Conservation (phyloP, 2,329 filamentous ascomycete genomes). For the Aotearoamyces nothofagi region DNA sequence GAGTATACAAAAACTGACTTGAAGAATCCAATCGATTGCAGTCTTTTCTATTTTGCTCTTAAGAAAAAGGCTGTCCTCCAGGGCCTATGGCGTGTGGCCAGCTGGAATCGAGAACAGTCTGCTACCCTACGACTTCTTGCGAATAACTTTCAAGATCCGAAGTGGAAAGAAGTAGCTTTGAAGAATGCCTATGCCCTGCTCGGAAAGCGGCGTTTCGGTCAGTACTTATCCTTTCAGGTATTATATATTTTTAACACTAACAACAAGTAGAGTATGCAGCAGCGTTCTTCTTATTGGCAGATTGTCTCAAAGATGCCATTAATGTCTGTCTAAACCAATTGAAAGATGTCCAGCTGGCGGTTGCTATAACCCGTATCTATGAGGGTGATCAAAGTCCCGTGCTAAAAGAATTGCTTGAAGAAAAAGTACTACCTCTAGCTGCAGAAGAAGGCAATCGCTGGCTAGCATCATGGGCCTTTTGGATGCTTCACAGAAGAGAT, state of each 20-base stretch:
- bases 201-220: conserved; percentile 76
- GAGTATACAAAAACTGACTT: conserved; percentile 82
- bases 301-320: conserved; percentile 70
- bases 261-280: conserved; percentile 64
- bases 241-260: not conserved
- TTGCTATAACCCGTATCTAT: conserved; percentile 77
- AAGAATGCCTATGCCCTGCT: conserved; percentile 96
- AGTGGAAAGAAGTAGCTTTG: conserved; percentile 77
- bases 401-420: conserved; percentile 57
- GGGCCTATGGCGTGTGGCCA: conserved; percentile 88
- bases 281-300: conserved; percentile 86
- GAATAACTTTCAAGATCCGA: conserved; percentile 80
- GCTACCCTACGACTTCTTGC: conserved; percentile 66
- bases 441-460: conserved; percentile 75
- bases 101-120: conserved; percentile 72
- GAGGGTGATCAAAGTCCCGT: conserved; percentile 71
- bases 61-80: conserved; percentile 82
- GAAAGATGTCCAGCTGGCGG: conserved; percentile 76
- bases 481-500: conserved; percentile 70
- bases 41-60: conserved; percentile 79
- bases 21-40: conserved; percentile 84
- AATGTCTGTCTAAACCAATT: conserved; percentile 78
- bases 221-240: conserved; percentile 12
- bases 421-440: conserved; percentile 65
- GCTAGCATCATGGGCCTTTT: conserved; percentile 92